Base-by-base conservation (phyloP, 2,329 filamentous ascomycete species). In the Samsoniella hepiali region DNA sequence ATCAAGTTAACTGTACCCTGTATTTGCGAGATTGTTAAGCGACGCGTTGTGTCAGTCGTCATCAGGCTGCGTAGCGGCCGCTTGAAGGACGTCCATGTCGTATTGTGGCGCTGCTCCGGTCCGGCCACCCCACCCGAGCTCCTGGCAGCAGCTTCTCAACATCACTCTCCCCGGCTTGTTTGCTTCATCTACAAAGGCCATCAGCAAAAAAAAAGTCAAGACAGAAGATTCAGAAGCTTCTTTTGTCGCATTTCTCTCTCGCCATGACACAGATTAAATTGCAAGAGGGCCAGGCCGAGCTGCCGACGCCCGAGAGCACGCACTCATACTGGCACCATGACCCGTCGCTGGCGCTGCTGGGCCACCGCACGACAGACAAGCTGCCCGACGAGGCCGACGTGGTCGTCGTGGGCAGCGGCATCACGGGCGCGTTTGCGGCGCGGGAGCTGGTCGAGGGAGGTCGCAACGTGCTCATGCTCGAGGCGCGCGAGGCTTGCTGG, bases 401-500 rank as follows among this genome's bases (percentile, higher is more conserved):
- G 3, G 83, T 92, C 5, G 81, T 94, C 31, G 79, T 94, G 5
- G 91, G 91, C 45, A 91, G 85, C 70, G 91, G 91, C 31, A 90
- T 94, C 68, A 90, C 89, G 2, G 91, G 90, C n/a, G 78, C 87
- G 1, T 90, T 89, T 74, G 88, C 87, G 0, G 89, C 89, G 3
- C 81, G 85, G 66, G 86, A 85, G 70, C 78, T 91, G 58, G 82
- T 77, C 70, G 80, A 77, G 63, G 77, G 74, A 45, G 78, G 80
- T 5, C 76, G 81, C 64, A 79, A 76, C n/a, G 82, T 93, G 8
- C 79, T 93, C 6, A 82, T 93, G 78, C 79, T 94, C 5, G 91
- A 94, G 75, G 91, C 91, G 15, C 81, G 91, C 69, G 90, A 93
- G 77, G 89, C 88, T 4, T 93, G 90, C 71, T 93, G 85, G 84